Evolutionary conservation across 176 grass and related monocot species (phyloP), one percentile per base, ranked within the genome.

Genomic region (Dactylis glomerata): DNA sequence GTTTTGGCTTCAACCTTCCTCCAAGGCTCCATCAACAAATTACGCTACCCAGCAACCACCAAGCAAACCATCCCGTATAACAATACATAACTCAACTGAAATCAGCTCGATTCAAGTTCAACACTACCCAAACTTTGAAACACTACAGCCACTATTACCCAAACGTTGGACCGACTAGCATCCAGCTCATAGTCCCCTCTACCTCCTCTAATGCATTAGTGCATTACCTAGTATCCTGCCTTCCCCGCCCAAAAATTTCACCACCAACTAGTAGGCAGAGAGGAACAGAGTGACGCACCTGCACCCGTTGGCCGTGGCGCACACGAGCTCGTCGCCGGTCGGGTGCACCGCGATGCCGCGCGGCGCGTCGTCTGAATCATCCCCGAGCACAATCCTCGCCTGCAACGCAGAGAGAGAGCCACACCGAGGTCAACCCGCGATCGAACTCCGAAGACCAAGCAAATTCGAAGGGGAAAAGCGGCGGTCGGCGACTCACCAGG

Each of bases 251-350:
- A 15, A 32, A 20, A 76, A 82, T 16, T 41, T 16, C 26, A 26
- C 34, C 46, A 10, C 20, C 12, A 10, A 8, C 8, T 45, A 69
- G 4, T 8, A 74, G 47, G 0, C 4, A 75, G 5, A 20, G 19
- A 80, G 46, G 30, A 78, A 44, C 26, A 66, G 38, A 80, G 42
- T 8, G 11, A 78, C 94, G 87, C 80, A 99, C 96, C 87, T 99
- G 91, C 93, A 99, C 12, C 96, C 96, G 26, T 72, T 89, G 34
- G 86, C 74, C 27, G 88, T 91, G 45, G 88, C 88, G 52, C 93
- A 99, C 64, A 99, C 71, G 68, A 99, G 82, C 84, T 99, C 96
- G 8, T 99, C 96, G 12, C 91, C 93, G 31, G 86, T 93, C 5
- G 93, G 96, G 82, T 96, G 93, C 77, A 99, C 96, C 3, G 96